Evolutionary conservation across 352 stramenopile genomes (phyloP).

Genomic region (Phytophthora pseudosyringae): DNA sequence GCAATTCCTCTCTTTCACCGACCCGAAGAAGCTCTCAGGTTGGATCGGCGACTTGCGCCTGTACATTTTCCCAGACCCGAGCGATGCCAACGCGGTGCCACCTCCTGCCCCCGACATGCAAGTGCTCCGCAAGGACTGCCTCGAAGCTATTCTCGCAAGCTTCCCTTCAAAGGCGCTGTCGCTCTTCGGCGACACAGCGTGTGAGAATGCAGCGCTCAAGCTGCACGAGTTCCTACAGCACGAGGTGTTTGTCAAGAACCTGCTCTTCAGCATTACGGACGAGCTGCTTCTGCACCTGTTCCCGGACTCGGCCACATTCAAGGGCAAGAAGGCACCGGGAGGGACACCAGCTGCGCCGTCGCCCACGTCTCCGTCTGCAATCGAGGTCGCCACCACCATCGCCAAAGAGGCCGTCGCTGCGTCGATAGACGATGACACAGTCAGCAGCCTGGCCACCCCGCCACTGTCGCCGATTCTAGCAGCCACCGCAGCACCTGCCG

Average conservation of each 20-base stretch:
- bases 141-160: constrained; percentile 76
- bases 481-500: constrained; percentile 1
- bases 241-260: constrained; percentile 88
- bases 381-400: constrained; percentile 32
- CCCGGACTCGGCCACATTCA: constrained; percentile 62
- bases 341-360: constrained; percentile 2
- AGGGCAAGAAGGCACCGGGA: constrained; percentile 37
- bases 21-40: constrained; percentile 66
- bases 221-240: constrained; percentile 89
- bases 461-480: constrained; percentile 18
- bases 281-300: constrained; percentile 83
- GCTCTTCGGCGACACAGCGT: constrained; percentile 80
- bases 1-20: constrained; percentile 83
- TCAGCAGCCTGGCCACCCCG: constrained; percentile 5
- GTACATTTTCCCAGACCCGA: constrained; percentile 68
- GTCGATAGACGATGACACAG: constrained; percentile 32
- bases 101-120: constrained; percentile 52
- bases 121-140: constrained; percentile 58
- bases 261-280: constrained; percentile 82
- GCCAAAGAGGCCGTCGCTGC: constrained; percentile 23
- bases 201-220: constrained; percentile 80
- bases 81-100: constrained; percentile 10
- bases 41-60: constrained; percentile 58
- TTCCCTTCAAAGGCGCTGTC: constrained; percentile 77
- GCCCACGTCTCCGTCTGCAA: constrained; percentile 18